phyloP scores from a whole-genome alignment of 768 basidiomycete species.

The Russula brevipes region DNA sequence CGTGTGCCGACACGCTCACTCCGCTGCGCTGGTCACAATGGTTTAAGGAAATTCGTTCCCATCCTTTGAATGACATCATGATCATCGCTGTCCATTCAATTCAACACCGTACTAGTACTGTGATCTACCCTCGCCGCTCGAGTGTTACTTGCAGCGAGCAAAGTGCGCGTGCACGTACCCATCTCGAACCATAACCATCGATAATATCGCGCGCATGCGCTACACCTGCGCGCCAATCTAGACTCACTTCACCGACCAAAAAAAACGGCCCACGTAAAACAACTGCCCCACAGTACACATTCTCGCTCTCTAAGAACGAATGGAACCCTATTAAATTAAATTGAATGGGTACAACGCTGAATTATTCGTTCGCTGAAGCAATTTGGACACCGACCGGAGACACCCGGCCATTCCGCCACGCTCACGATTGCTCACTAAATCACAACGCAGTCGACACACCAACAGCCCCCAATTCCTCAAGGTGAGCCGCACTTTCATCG shows the following conservation, averaged over 20 bases:
- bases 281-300: too few species aligned
- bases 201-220: not conserved
- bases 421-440: not conserved
- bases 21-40: not conserved
- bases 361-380: not conserved
- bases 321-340: too few species aligned
- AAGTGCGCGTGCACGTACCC: too few species aligned
- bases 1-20: not conserved
- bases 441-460: constrained; percentile 4
- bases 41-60: constrained; percentile 3
- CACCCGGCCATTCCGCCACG: constrained; percentile 1
- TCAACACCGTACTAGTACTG: not conserved
- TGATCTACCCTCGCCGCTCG: too few species aligned
- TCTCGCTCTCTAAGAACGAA: too few species aligned
- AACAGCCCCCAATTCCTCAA: constrained; percentile 45
- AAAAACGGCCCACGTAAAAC: not conserved
- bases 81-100: not conserved
- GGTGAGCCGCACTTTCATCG: constrained; percentile 46
- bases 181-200: too few species aligned
- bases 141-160: too few species aligned
- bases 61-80: constrained; percentile 5
- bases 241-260: not conserved
- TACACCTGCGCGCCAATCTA: not conserved
- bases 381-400: constrained; percentile 18
- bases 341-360: too few species aligned